These are phyloP conservation scores for Chaetoscypha palmicola DNA, from an alignment of 2,329 filamentous ascomycete species.

Conservation along the genomic window DNA sequence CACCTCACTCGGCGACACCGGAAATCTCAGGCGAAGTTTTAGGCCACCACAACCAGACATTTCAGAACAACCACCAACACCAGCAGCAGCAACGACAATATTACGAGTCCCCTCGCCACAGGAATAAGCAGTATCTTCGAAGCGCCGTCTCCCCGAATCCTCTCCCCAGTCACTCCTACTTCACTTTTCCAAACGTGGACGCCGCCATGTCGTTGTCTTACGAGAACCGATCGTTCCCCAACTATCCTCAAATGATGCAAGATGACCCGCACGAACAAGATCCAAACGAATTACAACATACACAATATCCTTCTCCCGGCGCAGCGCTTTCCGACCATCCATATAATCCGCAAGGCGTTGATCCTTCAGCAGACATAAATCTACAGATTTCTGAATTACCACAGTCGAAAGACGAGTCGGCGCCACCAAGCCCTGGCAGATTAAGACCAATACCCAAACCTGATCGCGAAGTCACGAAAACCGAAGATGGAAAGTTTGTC, in stretches of 20 bases:
- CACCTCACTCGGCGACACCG: not conserved
- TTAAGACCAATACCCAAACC: slow-evolving; percentile 52
- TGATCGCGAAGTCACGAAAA: slow-evolving; percentile 51
- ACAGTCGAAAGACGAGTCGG: slow-evolving; percentile 24
- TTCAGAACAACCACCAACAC: slow-evolving; percentile 4
- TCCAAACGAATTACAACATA: slow-evolving; percentile 22
- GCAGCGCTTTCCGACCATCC: slow-evolving; percentile 26
- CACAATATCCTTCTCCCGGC: slow-evolving; percentile 29
- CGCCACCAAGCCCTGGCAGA: slow-evolving; percentile 27
- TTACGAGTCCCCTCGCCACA: slow-evolving; percentile 15
- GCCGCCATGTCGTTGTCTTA: slow-evolving; percentile 27
- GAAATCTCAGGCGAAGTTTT: slow-evolving; percentile 10
- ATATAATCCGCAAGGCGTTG: slow-evolving; percentile 24
- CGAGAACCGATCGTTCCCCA: slow-evolving; percentile 24
- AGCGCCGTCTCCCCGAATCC: slow-evolving; percentile 10
- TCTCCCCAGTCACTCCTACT: not conserved
- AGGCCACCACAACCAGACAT: slow-evolving; percentile 8
- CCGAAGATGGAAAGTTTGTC: slow-evolving; percentile 65
- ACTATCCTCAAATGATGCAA: slow-evolving; percentile 28
- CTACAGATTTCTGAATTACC: slow-evolving; percentile 25
- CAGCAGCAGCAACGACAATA: slow-evolving; percentile 8
- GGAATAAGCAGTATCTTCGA: slow-evolving; percentile 5
- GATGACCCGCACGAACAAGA: slow-evolving; percentile 26
- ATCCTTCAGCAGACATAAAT: slow-evolving; percentile 13
- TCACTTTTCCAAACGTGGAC: slow-evolving; percentile 6